A percentile compares a stretch with the other conserved stretches of the same genome.
Evolutionary conservation across 1,284 basidiomycete genomes (phyloP).

Genomic region (Cutaneotrichosporon dermatis): DNA sequence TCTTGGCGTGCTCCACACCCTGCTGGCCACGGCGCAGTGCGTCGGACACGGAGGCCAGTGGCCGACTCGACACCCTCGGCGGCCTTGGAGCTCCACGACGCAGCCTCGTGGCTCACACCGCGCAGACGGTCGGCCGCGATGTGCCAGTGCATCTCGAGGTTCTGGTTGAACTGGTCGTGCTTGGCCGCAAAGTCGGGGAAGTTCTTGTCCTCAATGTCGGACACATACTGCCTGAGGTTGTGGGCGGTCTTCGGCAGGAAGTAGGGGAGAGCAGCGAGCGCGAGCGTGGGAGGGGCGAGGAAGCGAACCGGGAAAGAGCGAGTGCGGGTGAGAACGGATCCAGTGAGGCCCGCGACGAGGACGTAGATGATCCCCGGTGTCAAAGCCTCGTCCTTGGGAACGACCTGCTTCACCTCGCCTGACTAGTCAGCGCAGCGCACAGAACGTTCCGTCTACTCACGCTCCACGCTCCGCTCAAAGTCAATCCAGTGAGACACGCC

Average conservation of each 20-base stretch:
- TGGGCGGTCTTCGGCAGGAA: constrained; percentile 73
- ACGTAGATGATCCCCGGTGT: constrained; percentile 83
- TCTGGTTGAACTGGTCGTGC: constrained; percentile 64
- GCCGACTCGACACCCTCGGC: constrained; percentile 61
- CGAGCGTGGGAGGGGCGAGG: constrained; percentile 64
- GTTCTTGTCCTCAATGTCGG: constrained; percentile 66
- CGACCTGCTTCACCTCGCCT: constrained; percentile 76
- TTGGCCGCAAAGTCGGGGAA: constrained; percentile 63
- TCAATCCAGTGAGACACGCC: constrained; percentile 73
- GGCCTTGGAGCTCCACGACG: constrained; percentile 49
- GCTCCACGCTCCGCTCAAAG: constrained; percentile 72
- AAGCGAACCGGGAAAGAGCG: constrained; percentile 63
- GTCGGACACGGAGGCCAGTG: constrained; percentile 69
- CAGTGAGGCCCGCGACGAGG: constrained; percentile 78
- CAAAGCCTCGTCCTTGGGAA: constrained; percentile 71
- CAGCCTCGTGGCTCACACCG: constrained; percentile 44
- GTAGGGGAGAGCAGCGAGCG: constrained; percentile 63
- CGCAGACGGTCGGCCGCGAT: constrained; percentile 53
- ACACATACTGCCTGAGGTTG: constrained; percentile 64
- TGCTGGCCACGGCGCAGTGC: constrained; percentile 53
- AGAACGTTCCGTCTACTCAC: constrained; percentile 54
- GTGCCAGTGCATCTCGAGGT: constrained; percentile 59
- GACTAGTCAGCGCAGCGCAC: background rate
- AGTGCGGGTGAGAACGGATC: constrained; percentile 76
- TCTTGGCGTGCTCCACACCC: constrained; percentile 10